Conservation (phyloP, 2,329 filamentous ascomycete species). For the Colletotrichum sp. region DNA sequence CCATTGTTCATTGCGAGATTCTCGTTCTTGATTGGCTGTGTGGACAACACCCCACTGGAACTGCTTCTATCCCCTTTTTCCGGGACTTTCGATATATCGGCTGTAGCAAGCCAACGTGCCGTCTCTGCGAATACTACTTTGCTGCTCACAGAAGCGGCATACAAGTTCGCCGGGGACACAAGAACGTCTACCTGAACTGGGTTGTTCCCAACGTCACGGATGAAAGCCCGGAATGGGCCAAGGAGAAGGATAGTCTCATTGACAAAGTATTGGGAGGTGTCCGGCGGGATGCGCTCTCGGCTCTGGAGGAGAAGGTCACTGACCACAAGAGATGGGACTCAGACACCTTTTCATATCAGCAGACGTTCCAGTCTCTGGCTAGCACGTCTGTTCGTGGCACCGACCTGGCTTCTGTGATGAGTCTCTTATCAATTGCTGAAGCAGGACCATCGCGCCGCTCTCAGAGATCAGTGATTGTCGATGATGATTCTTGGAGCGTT, state of each 20-base stretch:
- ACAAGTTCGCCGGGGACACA: slow-evolving; percentile 15
- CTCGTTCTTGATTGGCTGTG: slow-evolving; percentile 11
- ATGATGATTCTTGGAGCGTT: neutral
- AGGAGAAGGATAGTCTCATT: neutral
- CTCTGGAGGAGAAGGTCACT: slow-evolving; percentile 1
- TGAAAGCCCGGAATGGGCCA: neutral
- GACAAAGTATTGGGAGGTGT: neutral
- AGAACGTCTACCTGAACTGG: slow-evolving; percentile 23
- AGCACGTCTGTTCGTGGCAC: neutral
- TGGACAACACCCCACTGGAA: neutral
- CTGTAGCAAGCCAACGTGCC: slow-evolving; percentile 26
- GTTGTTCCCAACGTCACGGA: slow-evolving; percentile 7
- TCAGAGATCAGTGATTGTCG: neutral
- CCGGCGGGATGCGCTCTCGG: neutral
- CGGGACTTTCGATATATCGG: slow-evolving; percentile 23
- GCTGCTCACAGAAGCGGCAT: slow-evolving; percentile 11
- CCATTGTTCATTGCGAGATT: slow-evolving; percentile 23
- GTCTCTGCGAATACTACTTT: slow-evolving; percentile 26
- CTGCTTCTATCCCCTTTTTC: slow-evolving; percentile 1
- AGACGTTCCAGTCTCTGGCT: neutral
- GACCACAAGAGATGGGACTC: slow-evolving; percentile 6
- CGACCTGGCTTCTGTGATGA: neutral
- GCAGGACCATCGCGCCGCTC: neutral
- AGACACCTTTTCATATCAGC: neutral
- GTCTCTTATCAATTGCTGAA: neutral